Evolutionary conservation across 225 moss, liverwort and hornwort genomes (phyloP).

Genomic region (Thuidium tamariscinum): DNA sequence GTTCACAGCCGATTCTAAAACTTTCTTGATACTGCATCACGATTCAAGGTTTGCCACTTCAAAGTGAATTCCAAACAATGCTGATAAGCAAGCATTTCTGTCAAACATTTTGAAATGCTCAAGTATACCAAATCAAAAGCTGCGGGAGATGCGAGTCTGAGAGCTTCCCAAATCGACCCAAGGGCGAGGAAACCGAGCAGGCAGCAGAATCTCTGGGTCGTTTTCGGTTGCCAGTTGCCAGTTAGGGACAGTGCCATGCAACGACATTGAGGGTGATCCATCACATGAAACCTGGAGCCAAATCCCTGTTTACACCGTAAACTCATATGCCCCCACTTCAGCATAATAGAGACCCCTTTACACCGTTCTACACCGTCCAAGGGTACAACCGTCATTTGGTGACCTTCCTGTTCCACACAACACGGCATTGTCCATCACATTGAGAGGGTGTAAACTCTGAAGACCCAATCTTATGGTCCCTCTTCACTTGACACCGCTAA

Average conservation of each 20-base stretch:
- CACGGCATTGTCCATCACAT: not conserved
- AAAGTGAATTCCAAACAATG: not conserved
- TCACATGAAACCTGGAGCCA: not conserved
- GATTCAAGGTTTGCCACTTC: not conserved
- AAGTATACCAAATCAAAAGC: not conserved
- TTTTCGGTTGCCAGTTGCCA: slow-evolving; percentile 8
- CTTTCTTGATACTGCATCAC: not conserved
- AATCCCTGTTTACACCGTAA: slow-evolving; percentile 13
- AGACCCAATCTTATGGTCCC: not conserved
- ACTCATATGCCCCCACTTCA: not conserved
- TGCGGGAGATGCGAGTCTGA: not conserved
- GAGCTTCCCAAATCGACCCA: not conserved
- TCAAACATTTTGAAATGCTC: not conserved
- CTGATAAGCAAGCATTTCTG: not conserved
- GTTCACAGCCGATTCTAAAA: not conserved
- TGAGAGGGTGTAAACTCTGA: not conserved
- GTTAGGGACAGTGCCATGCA: slow-evolving; percentile 5
- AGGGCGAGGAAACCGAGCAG: not conserved
- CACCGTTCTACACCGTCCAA: not conserved
- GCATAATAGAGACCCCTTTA: not conserved
- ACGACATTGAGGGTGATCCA: not conserved
- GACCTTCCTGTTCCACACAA: not conserved
- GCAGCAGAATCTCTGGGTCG: not conserved
- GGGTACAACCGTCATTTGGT: not conserved
- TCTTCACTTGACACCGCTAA: not conserved